Conservation (phyloP, 2,329 filamentous ascomycete species). For the Cladosporium halotolerans region DNA sequence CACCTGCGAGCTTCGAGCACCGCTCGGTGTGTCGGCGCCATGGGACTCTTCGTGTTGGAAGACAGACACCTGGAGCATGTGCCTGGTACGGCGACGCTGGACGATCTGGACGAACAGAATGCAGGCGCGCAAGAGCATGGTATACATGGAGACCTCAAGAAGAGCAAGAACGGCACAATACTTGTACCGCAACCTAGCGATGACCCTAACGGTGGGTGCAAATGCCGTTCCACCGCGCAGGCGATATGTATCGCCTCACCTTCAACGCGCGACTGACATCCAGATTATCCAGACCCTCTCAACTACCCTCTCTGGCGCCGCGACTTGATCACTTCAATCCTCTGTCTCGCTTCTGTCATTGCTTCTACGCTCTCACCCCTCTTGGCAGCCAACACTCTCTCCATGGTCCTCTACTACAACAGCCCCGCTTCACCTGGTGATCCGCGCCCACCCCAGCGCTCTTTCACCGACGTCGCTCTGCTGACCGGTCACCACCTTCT, state of each 20-base stretch:
- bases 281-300: slow-evolving; percentile 33
- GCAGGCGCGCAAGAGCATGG: slow-evolving; percentile 14
- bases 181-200: slow-evolving; percentile 86
- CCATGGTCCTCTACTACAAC: slow-evolving; percentile 61
- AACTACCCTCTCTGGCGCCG: slow-evolving; percentile 85
- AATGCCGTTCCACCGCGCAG: slow-evolving; percentile 31
- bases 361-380: slow-evolving; percentile 79
- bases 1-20: background rate
- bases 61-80: slow-evolving; percentile 18
- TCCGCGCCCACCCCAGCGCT: slow-evolving; percentile 27
- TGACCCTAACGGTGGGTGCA: slow-evolving; percentile 82
- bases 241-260: background rate
- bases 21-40: slow-evolving; percentile 4
- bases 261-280: background rate
- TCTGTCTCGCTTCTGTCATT: slow-evolving; percentile 76
- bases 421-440: background rate
- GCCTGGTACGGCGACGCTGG: slow-evolving; percentile 38
- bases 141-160: slow-evolving; percentile 20
- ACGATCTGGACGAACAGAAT: slow-evolving; percentile 27
- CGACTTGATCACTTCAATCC: slow-evolving; percentile 69
- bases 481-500: slow-evolving; percentile 83
- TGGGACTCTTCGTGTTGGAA: slow-evolving; percentile 18
- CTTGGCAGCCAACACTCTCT: slow-evolving; percentile 80
- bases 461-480: slow-evolving; percentile 71
- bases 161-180: slow-evolving; percentile 41